A percentile compares a stretch with the other conserved stretches of the same genome.
phyloP scores from a whole-genome alignment of 495 filamentous ascomycete genomes.

The Bacidia rubella region DNA sequence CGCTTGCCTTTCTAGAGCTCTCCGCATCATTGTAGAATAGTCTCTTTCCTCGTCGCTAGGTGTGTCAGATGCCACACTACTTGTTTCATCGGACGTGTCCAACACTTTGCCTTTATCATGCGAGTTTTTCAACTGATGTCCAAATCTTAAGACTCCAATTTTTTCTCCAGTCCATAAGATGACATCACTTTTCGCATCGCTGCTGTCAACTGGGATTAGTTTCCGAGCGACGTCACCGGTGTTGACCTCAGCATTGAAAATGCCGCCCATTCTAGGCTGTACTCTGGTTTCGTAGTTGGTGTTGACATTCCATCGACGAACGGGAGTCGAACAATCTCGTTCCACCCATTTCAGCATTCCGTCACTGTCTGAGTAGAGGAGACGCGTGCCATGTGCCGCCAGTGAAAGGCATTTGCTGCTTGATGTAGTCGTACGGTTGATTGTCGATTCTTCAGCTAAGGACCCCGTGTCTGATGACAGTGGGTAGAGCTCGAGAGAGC shows the following conservation, averaged over 20 bases:
- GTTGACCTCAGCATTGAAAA: constrained; percentile 24
- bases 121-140: constrained; percentile 1
- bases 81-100: constrained; percentile 30
- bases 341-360: constrained; percentile 88
- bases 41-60: constrained; percentile 35
- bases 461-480: constrained; percentile 26
- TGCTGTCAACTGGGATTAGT: constrained; percentile 42
- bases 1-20: constrained; percentile 63
- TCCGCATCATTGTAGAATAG: constrained; percentile 58
- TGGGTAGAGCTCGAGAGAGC: constrained; percentile 78
- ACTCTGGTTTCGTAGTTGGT: constrained; percentile 7
- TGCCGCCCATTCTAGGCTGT: constrained; percentile 1
- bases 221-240: constrained; percentile 58
- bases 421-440: constrained; percentile 75
- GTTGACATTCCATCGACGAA: constrained; percentile 61
- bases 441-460: constrained; percentile 25
- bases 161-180: constrained; percentile 73
- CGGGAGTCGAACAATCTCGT: constrained; percentile 68
- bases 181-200: constrained; percentile 42
- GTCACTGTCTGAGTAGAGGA: constrained; percentile 74
- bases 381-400: constrained; percentile 66
- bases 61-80: constrained; percentile 25
- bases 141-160: constrained; percentile 53
- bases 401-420: constrained; percentile 73
- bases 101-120: constrained; percentile 30